Percentiles rank a stretch among this genome's conserved stretches.
Evolutionary conservation across 1,284 basidiomycete species (phyloP).

Genomic region (Ganoderma multipileum): DNA sequence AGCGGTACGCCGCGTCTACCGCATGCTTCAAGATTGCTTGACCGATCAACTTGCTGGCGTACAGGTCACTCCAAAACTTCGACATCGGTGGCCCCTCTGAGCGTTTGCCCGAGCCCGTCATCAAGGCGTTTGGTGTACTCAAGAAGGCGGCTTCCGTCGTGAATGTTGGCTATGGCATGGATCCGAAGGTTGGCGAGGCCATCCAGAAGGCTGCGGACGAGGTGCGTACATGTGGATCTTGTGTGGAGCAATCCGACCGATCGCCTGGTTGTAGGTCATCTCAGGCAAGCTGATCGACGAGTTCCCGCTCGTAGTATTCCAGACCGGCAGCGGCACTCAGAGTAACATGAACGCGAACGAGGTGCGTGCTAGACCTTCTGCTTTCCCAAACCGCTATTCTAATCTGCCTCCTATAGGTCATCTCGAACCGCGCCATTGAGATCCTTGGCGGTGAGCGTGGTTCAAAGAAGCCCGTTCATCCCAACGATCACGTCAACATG

Average conservation of each 20-base stretch:
- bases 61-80: constrained; percentile 94
- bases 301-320: constrained; percentile 99
- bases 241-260: background rate
- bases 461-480: constrained; percentile 97
- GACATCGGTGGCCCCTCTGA: constrained; percentile 97
- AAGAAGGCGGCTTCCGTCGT: constrained; percentile 98
- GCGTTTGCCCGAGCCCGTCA: constrained; percentile 91
- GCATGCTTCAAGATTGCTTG: constrained; percentile 12
- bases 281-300: constrained; percentile 94
- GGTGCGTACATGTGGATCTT: constrained; percentile 48
- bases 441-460: constrained; percentile 95
- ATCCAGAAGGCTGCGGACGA: constrained; percentile 97
- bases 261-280: constrained; percentile 74
- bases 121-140: constrained; percentile 97
- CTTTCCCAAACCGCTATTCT: background rate
- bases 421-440: constrained; percentile 98
- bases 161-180: constrained; percentile 91
- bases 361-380: constrained; percentile 46
- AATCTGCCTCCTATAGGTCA: constrained; percentile 65
- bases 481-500: constrained; percentile 99
- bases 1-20: constrained; percentile 63
- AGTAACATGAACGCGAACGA: constrained; percentile 99
- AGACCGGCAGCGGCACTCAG: constrained; percentile 99
- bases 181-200: constrained; percentile 87
- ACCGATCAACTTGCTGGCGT: background rate